Percentiles rank a stretch among this genome's conserved stretches.
These are phyloP conservation scores for Begonia peltatifolia DNA, from an alignment of 306 rosid species.

Conservation along the genomic window DNA sequence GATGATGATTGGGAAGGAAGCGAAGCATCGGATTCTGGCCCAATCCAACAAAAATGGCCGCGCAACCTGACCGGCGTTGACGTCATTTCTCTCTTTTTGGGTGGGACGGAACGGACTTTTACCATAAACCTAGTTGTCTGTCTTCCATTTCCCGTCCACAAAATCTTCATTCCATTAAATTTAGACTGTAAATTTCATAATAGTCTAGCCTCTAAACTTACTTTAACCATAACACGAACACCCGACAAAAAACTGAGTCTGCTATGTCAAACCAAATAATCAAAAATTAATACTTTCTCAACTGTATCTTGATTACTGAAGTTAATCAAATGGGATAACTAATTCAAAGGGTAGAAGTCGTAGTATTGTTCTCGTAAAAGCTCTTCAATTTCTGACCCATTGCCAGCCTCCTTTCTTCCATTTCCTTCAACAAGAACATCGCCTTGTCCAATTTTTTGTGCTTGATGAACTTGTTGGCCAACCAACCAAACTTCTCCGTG, in stretches of 20 bases:
- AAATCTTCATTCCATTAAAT: neutral
- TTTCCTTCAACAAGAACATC: slow-evolving; percentile 30
- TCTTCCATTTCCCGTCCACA: no score
- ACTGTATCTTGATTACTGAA: no score
- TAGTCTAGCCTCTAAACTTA: no score
- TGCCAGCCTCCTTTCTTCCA: slow-evolving; percentile 24
- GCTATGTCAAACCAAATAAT: no score
- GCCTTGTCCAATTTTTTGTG: slow-evolving; percentile 22
- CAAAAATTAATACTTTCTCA: no score
- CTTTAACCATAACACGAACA: no score
- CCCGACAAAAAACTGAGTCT: no score
- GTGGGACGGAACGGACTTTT: slow-evolving; percentile 14
- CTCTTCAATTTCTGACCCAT: slow-evolving; percentile 20
- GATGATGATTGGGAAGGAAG: neutral
- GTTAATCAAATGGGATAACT: no score
- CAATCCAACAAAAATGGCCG: slow-evolving; percentile 21
- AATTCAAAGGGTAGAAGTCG: no score
- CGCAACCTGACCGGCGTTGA: slow-evolving; percentile 31
- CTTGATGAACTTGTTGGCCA: slow-evolving; percentile 25
- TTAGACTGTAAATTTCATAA: neutral
- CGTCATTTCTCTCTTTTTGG: slow-evolving; percentile 20
- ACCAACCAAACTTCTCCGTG: slow-evolving; percentile 22
- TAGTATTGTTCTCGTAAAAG: slow-evolving; percentile 9
- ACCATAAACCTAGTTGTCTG: neutral
- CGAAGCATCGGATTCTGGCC: slow-evolving; percentile 17